Base-by-base conservation (phyloP, 305 asterid species). In the Solanum hybrid region DNA sequence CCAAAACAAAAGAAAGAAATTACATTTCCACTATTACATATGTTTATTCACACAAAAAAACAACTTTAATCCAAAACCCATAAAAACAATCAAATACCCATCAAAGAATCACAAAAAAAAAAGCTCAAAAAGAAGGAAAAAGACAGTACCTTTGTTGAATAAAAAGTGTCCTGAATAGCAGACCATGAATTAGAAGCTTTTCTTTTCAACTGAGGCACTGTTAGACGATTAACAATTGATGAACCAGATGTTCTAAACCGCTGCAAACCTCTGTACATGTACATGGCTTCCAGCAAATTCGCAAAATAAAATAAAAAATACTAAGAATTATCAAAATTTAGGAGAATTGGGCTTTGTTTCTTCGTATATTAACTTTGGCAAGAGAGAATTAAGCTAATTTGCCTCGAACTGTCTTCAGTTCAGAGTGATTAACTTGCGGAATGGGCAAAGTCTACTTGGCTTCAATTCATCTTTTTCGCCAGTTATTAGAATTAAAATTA, bases 91-190 rank as follows among this genome's bases (percentile, higher is more conserved):
- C 26, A 82, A 32, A 24, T 8, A 81, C 42, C 45, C 37, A 66
- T 8, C 42, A 42, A 84, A 17, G 77, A 75, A 71, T 22, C 14
- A 75, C 80, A 14, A 45, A 78, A 31, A 5, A 5, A 75, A 42
- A 60, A 7, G 9, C 2, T 1, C 40, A 85, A 4, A 34, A 86
- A 31, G 81, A 64, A n/a, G 5, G 17, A 12, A 36, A 40, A 37
- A 22, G 40, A 45, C 3, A 32, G 78, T 69, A 93, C 99, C 98
- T 95, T 95, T 56, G 96, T 90, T 38, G 96, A 90, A 86, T 69
- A 90, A 90, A 76, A 96, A 51, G 95, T 94, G 87, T 94, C 97
- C 87, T 95, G 95, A 27, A 94, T 91, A 86, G 97, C 97, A 89
- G 95, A 87, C 90, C 92, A 72, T 40, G 97, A 95, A 90, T 93